These are phyloP conservation scores for Endocladia muricata DNA, from an alignment of 31 red algal species.

Conservation along the genomic window DNA sequence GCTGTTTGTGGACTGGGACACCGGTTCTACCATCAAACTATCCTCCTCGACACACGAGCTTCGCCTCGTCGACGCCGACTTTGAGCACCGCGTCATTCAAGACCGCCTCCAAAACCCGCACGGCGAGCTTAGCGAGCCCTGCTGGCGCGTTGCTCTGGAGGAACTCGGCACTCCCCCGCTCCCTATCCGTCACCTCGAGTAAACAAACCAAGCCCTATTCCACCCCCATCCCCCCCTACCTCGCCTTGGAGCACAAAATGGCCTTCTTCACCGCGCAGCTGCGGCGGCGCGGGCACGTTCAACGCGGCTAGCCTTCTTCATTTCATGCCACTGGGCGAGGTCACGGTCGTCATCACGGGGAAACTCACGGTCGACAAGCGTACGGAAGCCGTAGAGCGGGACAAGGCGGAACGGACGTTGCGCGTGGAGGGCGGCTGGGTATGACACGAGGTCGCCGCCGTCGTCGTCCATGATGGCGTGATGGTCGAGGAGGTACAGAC, in stretches of 20 bases:
- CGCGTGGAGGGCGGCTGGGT: neutral
- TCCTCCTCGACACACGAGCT: neutral
- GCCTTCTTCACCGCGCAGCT: neutral
- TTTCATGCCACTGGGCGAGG: slow-evolving; percentile 43
- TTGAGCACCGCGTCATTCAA: slow-evolving; percentile 30
- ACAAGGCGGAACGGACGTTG: slow-evolving; percentile 30
- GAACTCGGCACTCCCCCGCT: neutral
- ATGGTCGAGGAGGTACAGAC: slow-evolving; percentile 32
- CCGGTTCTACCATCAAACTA: neutral
- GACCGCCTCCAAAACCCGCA: slow-evolving; percentile 38
- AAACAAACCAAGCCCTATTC: neutral
- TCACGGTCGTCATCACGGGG: slow-evolving; percentile 23
- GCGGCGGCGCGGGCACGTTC: too few species aligned
- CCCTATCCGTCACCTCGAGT: neutral
- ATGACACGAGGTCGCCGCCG: slow-evolving; percentile 9
- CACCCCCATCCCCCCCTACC: too few species aligned
- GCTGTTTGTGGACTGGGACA: slow-evolving; percentile 35
- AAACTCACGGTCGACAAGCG: slow-evolving; percentile 24
- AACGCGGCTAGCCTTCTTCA: slow-evolving; percentile 23
- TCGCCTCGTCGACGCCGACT: slow-evolving; percentile 21
- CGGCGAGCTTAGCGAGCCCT: slow-evolving; percentile 34
- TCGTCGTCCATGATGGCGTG: slow-evolving; percentile 40
- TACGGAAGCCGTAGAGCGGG: slow-evolving; percentile 16
- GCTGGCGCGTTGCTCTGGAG: slow-evolving; percentile 20
- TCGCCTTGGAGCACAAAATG: neutral